Conservation (phyloP, 768 basidiomycete species). For the Trametes villosa region DNA sequence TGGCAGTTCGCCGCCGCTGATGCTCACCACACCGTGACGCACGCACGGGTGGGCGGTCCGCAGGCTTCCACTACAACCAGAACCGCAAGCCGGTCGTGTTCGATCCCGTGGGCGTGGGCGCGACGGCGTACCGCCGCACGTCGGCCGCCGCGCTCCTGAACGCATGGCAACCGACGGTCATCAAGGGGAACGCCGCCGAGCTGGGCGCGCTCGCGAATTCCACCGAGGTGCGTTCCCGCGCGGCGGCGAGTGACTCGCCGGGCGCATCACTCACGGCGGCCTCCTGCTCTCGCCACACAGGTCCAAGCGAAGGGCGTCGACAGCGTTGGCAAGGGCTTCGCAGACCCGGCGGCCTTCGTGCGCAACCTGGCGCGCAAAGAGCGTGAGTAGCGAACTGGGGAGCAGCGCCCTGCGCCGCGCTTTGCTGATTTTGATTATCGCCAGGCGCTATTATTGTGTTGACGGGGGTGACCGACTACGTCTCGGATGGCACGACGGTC, state of each 20-base stretch:
- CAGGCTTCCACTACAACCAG: conserved; percentile 46
- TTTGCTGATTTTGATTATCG: not conserved
- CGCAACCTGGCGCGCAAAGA: conserved; percentile 70
- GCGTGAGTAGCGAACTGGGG: conserved; percentile 59
- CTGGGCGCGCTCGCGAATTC: conserved; percentile 80
- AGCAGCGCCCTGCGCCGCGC: no score
- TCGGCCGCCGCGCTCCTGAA: conserved; percentile 71
- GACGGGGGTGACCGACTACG: conserved; percentile 80
- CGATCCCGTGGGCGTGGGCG: conserved; percentile 92
- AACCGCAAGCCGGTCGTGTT: conserved; percentile 79
- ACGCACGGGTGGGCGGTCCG: no score
- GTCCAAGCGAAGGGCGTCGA: conserved; percentile 85
- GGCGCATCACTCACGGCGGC: not conserved
- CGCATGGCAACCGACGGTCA: conserved; percentile 84
- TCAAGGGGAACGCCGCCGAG: conserved; percentile 94
- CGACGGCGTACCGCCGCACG: conserved; percentile 69
- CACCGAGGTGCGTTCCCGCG: conserved; percentile 55
- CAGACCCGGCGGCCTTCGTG: conserved; percentile 74
- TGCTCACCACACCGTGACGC: not conserved
- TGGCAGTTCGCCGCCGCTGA: not conserved
- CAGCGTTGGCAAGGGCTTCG: conserved; percentile 76
- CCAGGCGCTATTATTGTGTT: conserved; percentile 80
- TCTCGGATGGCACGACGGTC: conserved; percentile 78
- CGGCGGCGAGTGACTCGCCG: not conserved
- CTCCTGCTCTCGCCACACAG: conserved; percentile 37